Evolutionary conservation across 805 yeast genomes (phyloP), one percentile per base, ranked within the genome.

Genomic region (Pichia rugopelliculosa): DNA sequence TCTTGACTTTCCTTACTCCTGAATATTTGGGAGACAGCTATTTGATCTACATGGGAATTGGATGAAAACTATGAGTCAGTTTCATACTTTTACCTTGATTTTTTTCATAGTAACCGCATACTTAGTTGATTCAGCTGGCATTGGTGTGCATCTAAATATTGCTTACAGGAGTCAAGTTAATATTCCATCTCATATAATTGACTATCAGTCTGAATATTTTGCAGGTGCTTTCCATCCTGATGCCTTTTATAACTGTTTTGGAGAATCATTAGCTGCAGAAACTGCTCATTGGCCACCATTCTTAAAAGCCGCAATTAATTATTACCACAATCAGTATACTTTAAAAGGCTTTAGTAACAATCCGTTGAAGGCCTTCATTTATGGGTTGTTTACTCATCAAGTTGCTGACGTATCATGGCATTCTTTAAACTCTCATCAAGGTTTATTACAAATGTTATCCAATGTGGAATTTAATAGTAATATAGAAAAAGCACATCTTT

Each of bases 161-260:
- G 62, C 71, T 2, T 56, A 70, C 1, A 53, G 74, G 27, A 47
- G 65, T 4, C 59, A 56, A 25, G 37, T 47, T 1, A 48, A 46
- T 11, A 54, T 75, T 0, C 75, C 79, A 0, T 46, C 52, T 3
- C 67, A 67, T 4, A 48, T 72, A 2, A 56, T 60, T 52, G 10
- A 34, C 6, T 17, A 25, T 4, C 59, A 56, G 25, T 59, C 69
- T 3, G 69, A 61, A 41, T 53, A 73, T n/a, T 61, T 76, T 15
- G 74, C 84, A 0, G 89, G 88, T 0, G 72, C 84, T 0, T 82
- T 83, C 57, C 79, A 76, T 56, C 89, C 89, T 0, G 89, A 83
- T 59, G 77, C 84, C 0, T 76, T 81, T 56, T 83, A 83, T 60
- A 69, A 75, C 33, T 83, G 88, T 59, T 62, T 74, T 43, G 78